Percentiles rank a stretch among this genome's conserved stretches.
These are phyloP conservation scores for Pseudoperonospora humuli DNA, from an alignment of 352 stramenopile species.

Conservation along the genomic window DNA sequence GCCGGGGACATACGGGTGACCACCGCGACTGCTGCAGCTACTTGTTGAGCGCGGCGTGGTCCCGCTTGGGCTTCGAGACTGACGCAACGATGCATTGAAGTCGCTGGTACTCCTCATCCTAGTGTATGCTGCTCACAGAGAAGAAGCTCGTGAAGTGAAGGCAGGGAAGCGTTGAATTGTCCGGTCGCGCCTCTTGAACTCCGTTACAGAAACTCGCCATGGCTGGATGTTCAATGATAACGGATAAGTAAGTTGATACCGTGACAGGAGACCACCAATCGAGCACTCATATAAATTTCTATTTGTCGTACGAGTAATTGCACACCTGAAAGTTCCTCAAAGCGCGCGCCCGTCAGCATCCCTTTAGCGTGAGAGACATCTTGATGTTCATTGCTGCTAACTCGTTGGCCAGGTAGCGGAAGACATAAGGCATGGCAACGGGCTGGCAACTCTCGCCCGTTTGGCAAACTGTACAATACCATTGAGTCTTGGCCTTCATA, in stretches of 20 bases:
- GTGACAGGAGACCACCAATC: slow-evolving; percentile 7
- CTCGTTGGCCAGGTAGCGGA: slow-evolving; percentile 98
- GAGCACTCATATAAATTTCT: slow-evolving; percentile 30
- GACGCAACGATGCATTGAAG: too few relatives aligned
- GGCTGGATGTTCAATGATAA: slow-evolving; percentile 12
- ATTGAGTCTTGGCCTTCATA: slow-evolving; percentile 85
- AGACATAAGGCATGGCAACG: slow-evolving; percentile 98
- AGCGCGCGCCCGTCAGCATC: slow-evolving; percentile 22
- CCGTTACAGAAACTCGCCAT: slow-evolving; percentile 14
- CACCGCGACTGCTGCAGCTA: too few relatives aligned
- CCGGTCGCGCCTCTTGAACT: slow-evolving; percentile 17
- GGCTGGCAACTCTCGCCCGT: slow-evolving; percentile 88
- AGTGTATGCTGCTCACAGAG: slow-evolving; percentile 1
- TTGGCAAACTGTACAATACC: slow-evolving; percentile 79
- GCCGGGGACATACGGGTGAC: too few relatives aligned
- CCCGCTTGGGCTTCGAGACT: too few relatives aligned
- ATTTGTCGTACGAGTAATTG: slow-evolving; percentile 22
- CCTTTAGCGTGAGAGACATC: slow-evolving; percentile 90
- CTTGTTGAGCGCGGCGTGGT: too few relatives aligned
- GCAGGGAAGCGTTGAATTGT: too few relatives aligned
- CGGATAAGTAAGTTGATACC: slow-evolving; percentile 21
- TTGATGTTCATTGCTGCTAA: slow-evolving; percentile 99
- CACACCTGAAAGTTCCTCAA: slow-evolving; percentile 13
- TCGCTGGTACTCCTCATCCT: slow-evolving; percentile 31
- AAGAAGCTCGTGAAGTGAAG: too few relatives aligned